These are phyloP conservation scores for Phellinidium pouzarii DNA, from an alignment of 1,284 basidiomycete species.

Conservation along the genomic window DNA sequence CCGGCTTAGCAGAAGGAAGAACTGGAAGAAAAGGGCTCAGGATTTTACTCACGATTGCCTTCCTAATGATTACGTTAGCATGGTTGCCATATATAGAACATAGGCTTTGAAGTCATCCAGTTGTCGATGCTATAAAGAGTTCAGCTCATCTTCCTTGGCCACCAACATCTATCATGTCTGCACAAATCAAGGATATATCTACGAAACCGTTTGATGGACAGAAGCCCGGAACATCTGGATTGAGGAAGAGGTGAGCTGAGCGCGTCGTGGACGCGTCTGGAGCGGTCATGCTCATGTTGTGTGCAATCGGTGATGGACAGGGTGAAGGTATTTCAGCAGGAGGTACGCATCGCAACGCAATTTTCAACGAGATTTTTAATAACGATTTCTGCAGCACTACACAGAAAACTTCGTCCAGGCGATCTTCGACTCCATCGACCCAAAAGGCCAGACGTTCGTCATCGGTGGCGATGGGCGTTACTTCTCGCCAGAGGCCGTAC, in stretches of 20 bases:
- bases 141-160: slow-evolving; percentile 3
- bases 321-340: slow-evolving; percentile 90
- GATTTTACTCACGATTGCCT: neutral
- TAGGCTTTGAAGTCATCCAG: neutral
- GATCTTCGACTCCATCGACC: slow-evolving; percentile 87
- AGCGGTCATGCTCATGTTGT: slow-evolving; percentile 16
- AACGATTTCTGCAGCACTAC: slow-evolving; percentile 62
- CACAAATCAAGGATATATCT: slow-evolving; percentile 49
- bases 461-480: slow-evolving; percentile 96
- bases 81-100: neutral
- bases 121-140: neutral
- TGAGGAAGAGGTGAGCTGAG: slow-evolving; percentile 73
- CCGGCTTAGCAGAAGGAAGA: too few species aligned
- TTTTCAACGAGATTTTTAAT: slow-evolving; percentile 19
- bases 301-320: slow-evolving; percentile 33
- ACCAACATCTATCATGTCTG: slow-evolving; percentile 30
- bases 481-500: slow-evolving; percentile 85
- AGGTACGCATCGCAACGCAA: slow-evolving; percentile 41
- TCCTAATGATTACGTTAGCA: neutral
- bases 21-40: neutral
- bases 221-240: slow-evolving; percentile 92
- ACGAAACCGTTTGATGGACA: slow-evolving; percentile 85
- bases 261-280: slow-evolving; percentile 6
- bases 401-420: slow-evolving; percentile 98
- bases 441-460: slow-evolving; percentile 82